A percentile compares a stretch with the other conserved stretches of the same genome.
Conservation (phyloP, 73 alveolate species). For the Paramecium bursaria region DNA sequence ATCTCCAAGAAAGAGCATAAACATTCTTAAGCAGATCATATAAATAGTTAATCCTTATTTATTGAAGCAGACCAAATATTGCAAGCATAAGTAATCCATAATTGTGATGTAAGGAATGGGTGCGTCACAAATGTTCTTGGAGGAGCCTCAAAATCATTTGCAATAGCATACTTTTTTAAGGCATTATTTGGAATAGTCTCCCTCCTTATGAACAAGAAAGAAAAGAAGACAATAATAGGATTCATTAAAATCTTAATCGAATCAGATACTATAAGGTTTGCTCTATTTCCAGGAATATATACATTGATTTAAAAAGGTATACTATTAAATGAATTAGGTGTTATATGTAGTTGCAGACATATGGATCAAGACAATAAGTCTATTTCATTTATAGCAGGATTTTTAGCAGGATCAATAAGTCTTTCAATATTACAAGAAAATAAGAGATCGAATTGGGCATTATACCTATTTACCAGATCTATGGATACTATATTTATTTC, state of each 20-base stretch:
- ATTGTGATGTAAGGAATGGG: too few relatives aligned
- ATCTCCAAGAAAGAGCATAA: too few relatives aligned
- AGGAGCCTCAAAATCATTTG: conserved; percentile 42
- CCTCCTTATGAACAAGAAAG: not conserved
- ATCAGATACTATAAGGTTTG: conserved; percentile 31
- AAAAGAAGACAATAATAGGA: not conserved
- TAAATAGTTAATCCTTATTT: too few relatives aligned
- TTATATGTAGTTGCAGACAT: conserved; percentile 34
- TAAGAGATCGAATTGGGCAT: conserved; percentile 45
- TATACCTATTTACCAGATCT: conserved; percentile 37
- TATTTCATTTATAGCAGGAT: conserved; percentile 43
- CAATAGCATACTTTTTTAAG: conserved; percentile 32
- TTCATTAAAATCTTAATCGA: conserved; percentile 6
- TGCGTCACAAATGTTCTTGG: conserved; percentile 14
- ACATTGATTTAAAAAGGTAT: not conserved
- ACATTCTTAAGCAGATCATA: too few relatives aligned
- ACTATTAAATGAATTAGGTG: too few relatives aligned
- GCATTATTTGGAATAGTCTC: conserved; percentile 43
- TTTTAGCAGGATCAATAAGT: conserved; percentile 36
- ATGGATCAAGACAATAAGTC: not conserved
- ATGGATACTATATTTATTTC: conserved; percentile 57
- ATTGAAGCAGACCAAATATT: too few relatives aligned
- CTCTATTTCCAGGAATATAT: conserved; percentile 24
- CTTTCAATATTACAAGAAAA: conserved; percentile 8
- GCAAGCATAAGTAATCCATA: too few relatives aligned